Evolutionary conservation across 2,329 filamentous ascomycete species (phyloP), one percentile per base, ranked within the genome.

Genomic region (Botryosphaeria dothidea): DNA sequence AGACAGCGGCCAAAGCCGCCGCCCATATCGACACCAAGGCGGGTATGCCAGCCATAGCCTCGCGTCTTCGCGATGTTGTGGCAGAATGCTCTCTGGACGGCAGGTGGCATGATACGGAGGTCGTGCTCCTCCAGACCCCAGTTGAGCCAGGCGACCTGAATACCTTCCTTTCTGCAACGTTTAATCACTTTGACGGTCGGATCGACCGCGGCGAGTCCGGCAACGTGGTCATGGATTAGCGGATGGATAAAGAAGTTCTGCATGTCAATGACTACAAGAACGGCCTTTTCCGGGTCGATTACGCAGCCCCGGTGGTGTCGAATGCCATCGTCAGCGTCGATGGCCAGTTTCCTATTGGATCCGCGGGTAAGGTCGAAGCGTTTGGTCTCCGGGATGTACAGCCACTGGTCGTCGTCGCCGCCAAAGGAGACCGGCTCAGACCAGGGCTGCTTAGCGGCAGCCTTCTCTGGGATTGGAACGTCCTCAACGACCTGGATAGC

Each of bases 191-290:
- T 75, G 66, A 79, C 52, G 13, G 75, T 73, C 13, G 78, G 78
- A 17, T 74, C 68, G 15, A 80, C 68, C 17, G 78, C 71, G n/a
- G 71, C 70, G 57, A 75, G 69, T 17, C 61, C 63, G 13, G 45
- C 25, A 9, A 25, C 52, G 52, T 76, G 73, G 43, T 74, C 66
- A 36, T 71, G 71, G 62, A 74, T 73, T 7, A 71, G 66, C 3
- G 73, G 72, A 51, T 75, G 69, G 51, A 80, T 68, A 67, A 80
- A 80, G 70, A 79, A 80, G 69, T 80, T 80, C 64, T 80, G 78
- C 78, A 80, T 80, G 68, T 80, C 78, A 61, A 80, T 74, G 34
- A 80, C 70, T 29, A 80, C 74, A 31, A 80, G 68, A 27, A 79
- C 71, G 1, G 78, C 76, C 38, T 71, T 76, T 23, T 70, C 67